Percentiles rank a stretch among this genome's conserved stretches.
phyloP scores from a whole-genome alignment of 192 early-diverging fungal genomes.

The Backusella tuberculispora region DNA sequence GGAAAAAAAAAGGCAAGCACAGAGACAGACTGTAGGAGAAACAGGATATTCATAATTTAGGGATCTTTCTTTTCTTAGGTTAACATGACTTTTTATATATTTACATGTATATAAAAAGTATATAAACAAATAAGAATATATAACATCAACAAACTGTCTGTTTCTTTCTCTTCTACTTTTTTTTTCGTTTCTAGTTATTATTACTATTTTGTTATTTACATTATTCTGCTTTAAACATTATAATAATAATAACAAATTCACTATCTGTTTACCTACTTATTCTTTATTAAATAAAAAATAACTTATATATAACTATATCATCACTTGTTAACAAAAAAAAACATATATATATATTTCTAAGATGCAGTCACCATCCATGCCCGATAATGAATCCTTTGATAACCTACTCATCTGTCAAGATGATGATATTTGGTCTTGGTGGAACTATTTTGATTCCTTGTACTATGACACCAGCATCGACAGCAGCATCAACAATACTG shows the following conservation, averaged over 20 bases:
- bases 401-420: neutral
- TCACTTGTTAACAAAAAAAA: neutral
- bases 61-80: neutral
- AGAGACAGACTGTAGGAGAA: neutral
- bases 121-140: neutral
- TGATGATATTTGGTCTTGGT: neutral
- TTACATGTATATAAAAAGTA: neutral
- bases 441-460: neutral
- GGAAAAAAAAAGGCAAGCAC: neutral
- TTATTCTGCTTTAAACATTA: neutral
- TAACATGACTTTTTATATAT: neutral
- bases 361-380: neutral
- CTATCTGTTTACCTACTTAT: no score
- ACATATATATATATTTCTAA: neutral
- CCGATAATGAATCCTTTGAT: neutral
- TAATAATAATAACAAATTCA: no score
- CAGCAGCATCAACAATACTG: no score
- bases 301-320: no score
- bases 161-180: neutral
- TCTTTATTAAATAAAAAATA: no score
- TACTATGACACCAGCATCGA: neutral
- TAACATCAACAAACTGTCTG: neutral
- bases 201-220: neutral
- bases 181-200: neutral
- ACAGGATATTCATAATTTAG: neutral